These are phyloP conservation scores for Cyberlindnera mycetangii DNA, from an alignment of 805 yeast genomes.

Conservation along the genomic window DNA sequence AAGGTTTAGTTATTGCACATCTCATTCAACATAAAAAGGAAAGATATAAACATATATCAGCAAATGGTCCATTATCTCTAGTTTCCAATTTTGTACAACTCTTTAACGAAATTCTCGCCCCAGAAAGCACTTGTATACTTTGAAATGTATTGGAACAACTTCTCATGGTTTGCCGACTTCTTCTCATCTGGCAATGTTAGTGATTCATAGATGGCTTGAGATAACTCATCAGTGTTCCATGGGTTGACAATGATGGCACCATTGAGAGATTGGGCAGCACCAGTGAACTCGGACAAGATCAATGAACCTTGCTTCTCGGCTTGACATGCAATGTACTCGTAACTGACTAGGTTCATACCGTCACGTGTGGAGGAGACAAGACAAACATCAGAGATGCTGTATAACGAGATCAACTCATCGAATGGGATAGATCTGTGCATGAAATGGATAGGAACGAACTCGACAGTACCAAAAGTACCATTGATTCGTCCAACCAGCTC, in stretches of 20 bases:
- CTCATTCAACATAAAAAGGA: background rate
- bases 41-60: background rate
- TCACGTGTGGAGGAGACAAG: constrained; percentile 92
- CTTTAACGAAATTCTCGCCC: constrained; percentile 96
- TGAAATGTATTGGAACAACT: constrained; percentile 80
- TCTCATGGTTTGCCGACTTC: constrained; percentile 71
- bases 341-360: constrained; percentile 96
- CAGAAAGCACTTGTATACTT: constrained; percentile 95
- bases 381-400: constrained; percentile 85
- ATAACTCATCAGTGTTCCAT: constrained; percentile 95
- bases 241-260: constrained; percentile 95
- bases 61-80: constrained; percentile 5
- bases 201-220: constrained; percentile 82
- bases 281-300: constrained; percentile 92
- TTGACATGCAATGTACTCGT: constrained; percentile 97
- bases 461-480: constrained; percentile 94
- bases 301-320: constrained; percentile 79
- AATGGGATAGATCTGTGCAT: constrained; percentile 90
- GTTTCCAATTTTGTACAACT: constrained; percentile 49
- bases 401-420: constrained; percentile 86
- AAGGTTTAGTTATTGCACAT: background rate
- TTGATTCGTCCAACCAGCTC: constrained; percentile 96
- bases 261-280: constrained; percentile 97
- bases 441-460: constrained; percentile 96
- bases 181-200: constrained; percentile 83